Evolutionary conservation across 1,284 basidiomycete genomes (phyloP).

Genomic region (Fistulina hepatica): DNA sequence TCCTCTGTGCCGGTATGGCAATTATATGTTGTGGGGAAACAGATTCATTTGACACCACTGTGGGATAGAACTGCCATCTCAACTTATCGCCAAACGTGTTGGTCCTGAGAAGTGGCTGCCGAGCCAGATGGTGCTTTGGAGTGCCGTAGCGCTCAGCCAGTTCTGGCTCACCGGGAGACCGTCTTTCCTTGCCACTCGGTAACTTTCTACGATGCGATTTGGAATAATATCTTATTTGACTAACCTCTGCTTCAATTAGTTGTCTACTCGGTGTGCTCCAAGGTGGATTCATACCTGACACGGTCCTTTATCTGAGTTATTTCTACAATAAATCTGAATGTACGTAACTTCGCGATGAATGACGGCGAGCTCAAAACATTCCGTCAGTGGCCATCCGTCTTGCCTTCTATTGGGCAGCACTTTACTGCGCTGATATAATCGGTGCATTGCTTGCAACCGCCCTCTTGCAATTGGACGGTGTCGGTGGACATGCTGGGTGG

Average conservation of each 20-base stretch:
- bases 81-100: slow-evolving; percentile 57
- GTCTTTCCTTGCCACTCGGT: slow-evolving; percentile 42
- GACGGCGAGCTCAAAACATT: neutral
- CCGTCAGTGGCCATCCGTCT: slow-evolving; percentile 50
- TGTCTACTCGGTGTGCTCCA: slow-evolving; percentile 31
- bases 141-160: slow-evolving; percentile 46
- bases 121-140: slow-evolving; percentile 48
- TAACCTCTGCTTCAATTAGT: slow-evolving; percentile 17
- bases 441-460: slow-evolving; percentile 57
- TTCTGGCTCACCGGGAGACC: slow-evolving; percentile 48
- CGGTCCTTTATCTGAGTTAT: slow-evolving; percentile 58
- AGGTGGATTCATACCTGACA: slow-evolving; percentile 48
- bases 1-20: slow-evolving; percentile 39
- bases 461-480: slow-evolving; percentile 46
- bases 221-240: too few species aligned
- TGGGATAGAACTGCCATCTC: slow-evolving; percentile 48
- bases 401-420: slow-evolving; percentile 60
- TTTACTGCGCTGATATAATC: slow-evolving; percentile 42
- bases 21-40: too few species aligned
- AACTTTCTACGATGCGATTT: too few species aligned
- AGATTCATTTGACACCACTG: too few species aligned
- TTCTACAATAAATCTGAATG: slow-evolving; percentile 54
- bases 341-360: too few species aligned
- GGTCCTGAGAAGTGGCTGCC: slow-evolving; percentile 70
- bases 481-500: slow-evolving; percentile 45